Base-by-base conservation (phyloP, 1,284 basidiomycete genomes). In the Pisolithus thermaeus region DNA sequence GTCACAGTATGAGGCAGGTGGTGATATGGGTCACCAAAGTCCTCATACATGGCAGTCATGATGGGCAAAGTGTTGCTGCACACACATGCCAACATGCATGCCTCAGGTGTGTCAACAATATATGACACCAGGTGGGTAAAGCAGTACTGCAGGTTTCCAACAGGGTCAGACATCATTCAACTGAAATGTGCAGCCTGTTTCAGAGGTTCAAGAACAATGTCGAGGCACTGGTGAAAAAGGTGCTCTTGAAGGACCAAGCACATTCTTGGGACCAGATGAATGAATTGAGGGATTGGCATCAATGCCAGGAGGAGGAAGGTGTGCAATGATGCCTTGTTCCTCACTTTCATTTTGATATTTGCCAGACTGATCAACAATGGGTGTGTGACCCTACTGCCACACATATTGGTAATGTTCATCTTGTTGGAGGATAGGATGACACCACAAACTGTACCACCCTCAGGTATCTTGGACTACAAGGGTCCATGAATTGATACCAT, bases 361-460 rank as follows among this genome's bases (percentile, higher is more conserved):
- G 23, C 66, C 1, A 70, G 42, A 27, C 55, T 65, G 20, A 72
- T 58, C 1, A 72, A 56, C 3, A 71, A 50, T 0, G 69, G 70
- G 51, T 74, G 65, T 0, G 64, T 63, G 2, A 50, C 47, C 22
- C 40, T 41, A 11, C 40, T 11, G 5, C 3, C 61, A 54, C 43
- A 68, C 55, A 20, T 61, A 7, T 70, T 67, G 6, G 65, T 69
- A 3, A 71, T 62, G 20, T 60, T 61, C 0, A 62, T 72, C 50
- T 72, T 71, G 44, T 72, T 64, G 0, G 63, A 67, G 0, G 69
- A 65, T 2, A 66, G 37, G 8, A 70, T 57, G 60, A 51, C n/a
- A 51, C 23, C 23, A 25, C 23, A 25, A 25, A 25, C 23, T 2
- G 2, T 25, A 25, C 23, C 2, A 2, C 1, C 54, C 36, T 3